phyloP scores from a whole-genome alignment of 2,329 filamentous ascomycete genomes.

The Arthroderma uncinatum region DNA sequence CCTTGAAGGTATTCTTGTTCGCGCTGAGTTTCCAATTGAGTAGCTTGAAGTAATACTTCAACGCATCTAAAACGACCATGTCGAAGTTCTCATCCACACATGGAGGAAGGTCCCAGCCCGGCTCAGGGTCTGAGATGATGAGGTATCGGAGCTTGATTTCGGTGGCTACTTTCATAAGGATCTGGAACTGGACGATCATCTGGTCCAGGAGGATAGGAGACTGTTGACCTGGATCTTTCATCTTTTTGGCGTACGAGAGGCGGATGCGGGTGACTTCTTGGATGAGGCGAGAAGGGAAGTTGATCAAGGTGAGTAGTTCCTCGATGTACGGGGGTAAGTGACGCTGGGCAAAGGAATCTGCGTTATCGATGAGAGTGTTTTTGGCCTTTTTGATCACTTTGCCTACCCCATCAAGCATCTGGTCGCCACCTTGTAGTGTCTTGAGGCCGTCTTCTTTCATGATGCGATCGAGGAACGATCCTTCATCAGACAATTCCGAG shows the following conservation, averaged over 20 bases:
- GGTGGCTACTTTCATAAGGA: constrained; percentile 81
- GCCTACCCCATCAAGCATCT: constrained; percentile 67
- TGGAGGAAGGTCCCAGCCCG: constrained; percentile 88
- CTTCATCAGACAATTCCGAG: constrained; percentile 72
- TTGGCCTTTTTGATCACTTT: constrained; percentile 90
- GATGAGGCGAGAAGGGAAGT: constrained; percentile 89
- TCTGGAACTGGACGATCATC: constrained; percentile 94
- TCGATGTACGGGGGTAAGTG: constrained; percentile 95
- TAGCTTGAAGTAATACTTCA: constrained; percentile 98
- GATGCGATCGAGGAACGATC: constrained; percentile 85
- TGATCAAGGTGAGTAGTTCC: constrained; percentile 88
- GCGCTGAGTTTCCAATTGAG: constrained; percentile 94
- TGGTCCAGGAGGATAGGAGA: constrained; percentile 92
- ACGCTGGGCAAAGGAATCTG: constrained; percentile 70
- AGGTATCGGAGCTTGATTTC: constrained; percentile 85
- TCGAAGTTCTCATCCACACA: constrained; percentile 97
- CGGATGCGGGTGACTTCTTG: constrained; percentile 93
- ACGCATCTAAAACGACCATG: constrained; percentile 74
- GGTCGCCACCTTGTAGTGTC: constrained; percentile 66
- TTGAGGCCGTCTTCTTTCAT: constrained; percentile 93
- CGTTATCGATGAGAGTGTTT: constrained; percentile 75
- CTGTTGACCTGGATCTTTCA: constrained; percentile 88
- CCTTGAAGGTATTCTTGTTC: constrained; percentile 99
- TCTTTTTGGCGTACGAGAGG: constrained; percentile 81
- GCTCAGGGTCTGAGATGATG: constrained; percentile 70